Base-by-base conservation (phyloP, 2,329 filamentous ascomycete species). In the Botrytis fabae region DNA sequence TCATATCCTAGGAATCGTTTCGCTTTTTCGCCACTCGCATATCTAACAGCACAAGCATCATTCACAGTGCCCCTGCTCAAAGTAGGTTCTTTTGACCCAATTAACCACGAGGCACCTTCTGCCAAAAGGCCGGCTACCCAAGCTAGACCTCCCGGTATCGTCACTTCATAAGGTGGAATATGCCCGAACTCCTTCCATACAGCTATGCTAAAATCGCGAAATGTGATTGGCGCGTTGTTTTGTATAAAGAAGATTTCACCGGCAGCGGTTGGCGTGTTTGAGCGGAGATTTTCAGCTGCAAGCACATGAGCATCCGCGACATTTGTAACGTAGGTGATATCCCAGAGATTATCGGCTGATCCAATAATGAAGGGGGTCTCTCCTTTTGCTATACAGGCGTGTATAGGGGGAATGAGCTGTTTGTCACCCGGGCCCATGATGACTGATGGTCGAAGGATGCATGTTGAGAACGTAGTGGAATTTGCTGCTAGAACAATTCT, bases 271-370 rank as follows among this genome's bases (percentile, higher is more conserved):
- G 69, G 59, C 25, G 48, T 51, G 1, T 35, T 51, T 1, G 42
- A 63, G n/a, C 16, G 42, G 18, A 70, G 60, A 40, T 70, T 70
- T 44, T 63, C 69, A 12, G 69, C 59, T 2, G 69, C 69, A 51
- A 70, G 69, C 18, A 70, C 32, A n/a, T 70, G 69, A n/a, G 69
- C 69, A 48, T 70, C 69, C 8, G 69, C 69, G 28, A 70, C 44
- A 51, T 70, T 70, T n/a, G 69, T 51, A 18, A 70, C 69, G 40
- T 70, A 70, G 6, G 69, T 54, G 28, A 63, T 51, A 32, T 70
- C 69, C 69, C 69, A 63, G 18, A 63, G 59, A 61, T 70, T 63
- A 25, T 70, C 35, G 10, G 69, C 59, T 12, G 54, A 32, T 32
- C 69, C 69, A 22, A 70, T 63, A 54, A 51, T 62, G 32, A 70